phyloP scores from a whole-genome alignment of 73 alveolate genomes.

The Effrenium voratum region DNA sequence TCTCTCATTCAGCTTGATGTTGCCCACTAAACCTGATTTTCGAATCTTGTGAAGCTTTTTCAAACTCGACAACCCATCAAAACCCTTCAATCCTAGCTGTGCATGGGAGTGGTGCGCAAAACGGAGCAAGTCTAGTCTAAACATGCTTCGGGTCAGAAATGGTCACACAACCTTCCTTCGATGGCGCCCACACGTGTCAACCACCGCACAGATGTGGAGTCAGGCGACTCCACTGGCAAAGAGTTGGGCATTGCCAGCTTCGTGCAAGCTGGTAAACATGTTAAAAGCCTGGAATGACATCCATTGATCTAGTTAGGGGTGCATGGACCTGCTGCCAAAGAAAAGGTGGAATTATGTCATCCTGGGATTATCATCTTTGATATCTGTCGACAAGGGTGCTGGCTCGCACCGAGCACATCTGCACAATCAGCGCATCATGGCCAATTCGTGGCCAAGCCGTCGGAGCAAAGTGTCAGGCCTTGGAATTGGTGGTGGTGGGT shows the following conservation, averaged over 20 bases:
- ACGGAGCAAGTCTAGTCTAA: no score
- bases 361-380: background rate
- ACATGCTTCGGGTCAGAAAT: no score
- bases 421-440: background rate
- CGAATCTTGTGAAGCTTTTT: no score
- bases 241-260: no score
- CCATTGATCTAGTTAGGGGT: no score
- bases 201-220: conserved; percentile 10
- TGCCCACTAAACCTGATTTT: no score
- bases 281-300: no score
- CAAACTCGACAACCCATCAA: no score
- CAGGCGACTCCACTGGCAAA: background rate
- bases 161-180: conserved; percentile 19
- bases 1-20: no score
- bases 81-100: no score
- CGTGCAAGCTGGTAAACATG: background rate
- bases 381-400: conserved; percentile 7
- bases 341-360: background rate
- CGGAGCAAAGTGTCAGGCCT: conserved; percentile 20
- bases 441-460: conserved; percentile 35
- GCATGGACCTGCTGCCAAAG: no score
- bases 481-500: background rate
- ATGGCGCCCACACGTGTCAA: conserved; percentile 19
- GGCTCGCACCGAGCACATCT: background rate
- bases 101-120: no score